Evolutionary conservation across 495 filamentous ascomycete genomes (phyloP), one percentile per base, ranked within the genome.

Genomic region (Terfezia claveryi): DNA sequence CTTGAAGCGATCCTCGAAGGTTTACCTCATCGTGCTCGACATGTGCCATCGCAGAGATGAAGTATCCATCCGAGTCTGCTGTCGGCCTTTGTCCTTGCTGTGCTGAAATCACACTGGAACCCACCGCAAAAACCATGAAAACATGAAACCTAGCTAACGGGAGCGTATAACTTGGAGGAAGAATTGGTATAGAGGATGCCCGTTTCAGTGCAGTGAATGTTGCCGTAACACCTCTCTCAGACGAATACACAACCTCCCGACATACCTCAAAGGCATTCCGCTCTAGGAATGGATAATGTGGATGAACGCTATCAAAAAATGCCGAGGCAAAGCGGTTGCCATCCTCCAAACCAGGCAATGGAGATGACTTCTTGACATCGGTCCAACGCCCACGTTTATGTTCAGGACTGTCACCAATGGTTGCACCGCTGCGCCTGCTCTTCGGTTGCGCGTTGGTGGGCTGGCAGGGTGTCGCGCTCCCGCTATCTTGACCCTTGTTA

Each of bases 231-330:
- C 41, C 41, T 46, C 6, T 46, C 17, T 57, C 58, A 12, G 37
- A 53, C 16, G 49, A 51, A 37, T 56, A 51, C 12, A 65, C 56
- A 44, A 63, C 51, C 36, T 62, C 61, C 20, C 62, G 55, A 55
- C 60, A 66, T 10, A 55, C 52, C 3, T 66, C 63, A 52, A 66
- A 65, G 17, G 62, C 57, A 1, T 58, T 57, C 37, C 57, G 59
- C 23, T 66, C 51, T 14, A 66, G 49, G 41, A 66, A 66, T 16
- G 63, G 63, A 50, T 66, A 65, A 50, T 65, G 63, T 20, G 61
- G 52, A 49, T 59, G 53, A 14, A 65, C 60, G 4, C 54, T 66
- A 4, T 56, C 59, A 14, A 66, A 66, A 41, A 65, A 66, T 8
- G 38, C 50, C 23, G 50, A 56, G 3, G 55, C 56, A 23, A 65